phyloP scores from a whole-genome alignment of 768 basidiomycete species.

The Suillus placidus region DNA sequence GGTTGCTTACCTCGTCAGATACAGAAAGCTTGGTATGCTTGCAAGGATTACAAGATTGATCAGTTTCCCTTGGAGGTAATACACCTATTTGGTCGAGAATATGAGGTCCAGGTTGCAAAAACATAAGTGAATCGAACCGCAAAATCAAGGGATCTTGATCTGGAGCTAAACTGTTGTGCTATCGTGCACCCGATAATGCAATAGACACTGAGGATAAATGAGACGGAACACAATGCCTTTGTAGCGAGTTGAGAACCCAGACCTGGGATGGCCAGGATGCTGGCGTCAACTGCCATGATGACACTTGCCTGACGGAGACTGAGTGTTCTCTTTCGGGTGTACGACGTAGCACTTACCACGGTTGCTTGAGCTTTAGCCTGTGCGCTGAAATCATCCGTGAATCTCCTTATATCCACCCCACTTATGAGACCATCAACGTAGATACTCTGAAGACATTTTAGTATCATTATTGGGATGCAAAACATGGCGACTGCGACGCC shows the following conservation, averaged over 20 bases:
- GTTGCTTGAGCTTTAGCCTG: background rate
- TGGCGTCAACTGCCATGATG: background rate
- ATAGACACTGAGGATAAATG: background rate
- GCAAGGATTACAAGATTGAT: no score
- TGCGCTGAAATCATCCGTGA: background rate
- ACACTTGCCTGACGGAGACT: background rate
- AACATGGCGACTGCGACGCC: background rate
- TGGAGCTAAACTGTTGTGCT: no score
- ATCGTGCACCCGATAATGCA: no score
- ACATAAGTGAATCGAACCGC: no score
- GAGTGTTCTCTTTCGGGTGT: background rate
- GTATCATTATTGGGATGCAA: background rate
- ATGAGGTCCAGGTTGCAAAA: no score
- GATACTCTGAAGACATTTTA: background rate
- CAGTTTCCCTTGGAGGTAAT: no score
- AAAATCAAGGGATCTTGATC: no score
- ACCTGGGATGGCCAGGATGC: background rate
- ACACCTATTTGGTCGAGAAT: no score
- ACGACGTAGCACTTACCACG: background rate
- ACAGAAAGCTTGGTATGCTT: no score
- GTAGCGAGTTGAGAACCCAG: background rate
- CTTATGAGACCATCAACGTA: slow-evolving; percentile 6
- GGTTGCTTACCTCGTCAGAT: no score
- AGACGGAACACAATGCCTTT: background rate
- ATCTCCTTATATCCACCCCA: background rate